These are phyloP conservation scores for Exophiala sideris DNA, from an alignment of 2,329 filamentous ascomycete genomes.

Conservation along the genomic window DNA sequence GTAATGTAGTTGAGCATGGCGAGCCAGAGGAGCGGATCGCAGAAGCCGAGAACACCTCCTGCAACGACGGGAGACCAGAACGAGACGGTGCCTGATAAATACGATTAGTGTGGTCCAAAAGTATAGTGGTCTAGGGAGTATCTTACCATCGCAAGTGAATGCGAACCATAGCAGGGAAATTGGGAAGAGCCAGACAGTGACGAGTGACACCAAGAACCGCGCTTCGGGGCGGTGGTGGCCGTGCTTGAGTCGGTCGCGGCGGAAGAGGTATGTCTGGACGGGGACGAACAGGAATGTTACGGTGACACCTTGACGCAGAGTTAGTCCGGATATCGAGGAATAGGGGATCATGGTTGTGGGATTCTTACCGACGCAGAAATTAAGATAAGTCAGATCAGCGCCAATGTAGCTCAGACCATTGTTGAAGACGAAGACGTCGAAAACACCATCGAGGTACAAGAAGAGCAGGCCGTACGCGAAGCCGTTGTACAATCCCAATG, in stretches of 20 bases:
- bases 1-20: conserved; percentile 45
- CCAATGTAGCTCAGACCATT: conserved; percentile 39
- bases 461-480: conserved; percentile 44
- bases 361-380: conserved; percentile 38
- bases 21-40: conserved; percentile 44
- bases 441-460: conserved; percentile 43
- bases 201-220: conserved; percentile 41
- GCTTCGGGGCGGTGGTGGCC: conserved; percentile 37
- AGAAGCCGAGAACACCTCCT: conserved; percentile 40
- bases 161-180: conserved; percentile 44
- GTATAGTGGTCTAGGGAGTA: neutral
- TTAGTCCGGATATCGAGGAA: neutral
- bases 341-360: neutral
- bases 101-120: neutral
- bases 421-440: conserved; percentile 43
- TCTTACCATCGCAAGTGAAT: conserved; percentile 40
- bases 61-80: conserved; percentile 44
- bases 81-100: conserved; percentile 24
- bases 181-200: conserved; percentile 44
- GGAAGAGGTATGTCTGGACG: conserved; percentile 43
- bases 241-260: conserved; percentile 37
- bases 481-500: conserved; percentile 35
- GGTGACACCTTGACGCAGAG: conserved; percentile 30
- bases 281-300: conserved; percentile 43
- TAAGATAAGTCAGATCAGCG: conserved; percentile 43